Base-by-base conservation (phyloP, 306 rosid species). In the Cicer yamashitae region DNA sequence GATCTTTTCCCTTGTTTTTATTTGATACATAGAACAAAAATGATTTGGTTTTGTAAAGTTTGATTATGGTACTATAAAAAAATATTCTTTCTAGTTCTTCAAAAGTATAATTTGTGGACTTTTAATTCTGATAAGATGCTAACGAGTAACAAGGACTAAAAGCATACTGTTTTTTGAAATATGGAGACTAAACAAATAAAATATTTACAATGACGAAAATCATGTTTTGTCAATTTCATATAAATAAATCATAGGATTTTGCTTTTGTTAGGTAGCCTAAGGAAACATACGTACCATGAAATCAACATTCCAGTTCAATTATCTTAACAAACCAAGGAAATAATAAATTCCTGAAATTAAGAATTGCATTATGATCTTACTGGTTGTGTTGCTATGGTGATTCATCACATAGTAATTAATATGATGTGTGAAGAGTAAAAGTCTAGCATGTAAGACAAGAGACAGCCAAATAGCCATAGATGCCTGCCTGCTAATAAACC, bases 361-460 rank as follows among this genome's bases (percentile, higher is more conserved):
- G 65, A 59, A 37, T 10, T 30, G 44, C 66, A 64, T 15, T 15
- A 61, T 11, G 7, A 39, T 62, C 48, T 14, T 7, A 39, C 22
- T 4, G 46, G 13, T 7, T 52, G 12, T 56, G 10, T 25, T 25
- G 14, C 1, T 30, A 58, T 25, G 43, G 13, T 59, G 5, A 59
- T 59, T 59, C 65, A 30, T 59, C 43, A 30, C 1, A 43, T 10
- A 18, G 5, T 4, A 37, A 3, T n/a, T 39, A 34, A 7, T 47
- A 62, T 34, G 37, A 22, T n/a, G 56, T 66, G 30, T 17, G 79
- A 82, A 90, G 88, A 90, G 89, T 17, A 79, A 85, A 83, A 80
- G 77, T 79, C 77, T 84, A 50, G 76, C 83, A 88, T 90, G 96
- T 87, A 81, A 86, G 88, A 84, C n/a, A 83, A 88, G 92, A 81